Base-by-base conservation (phyloP, 768 basidiomycete genomes). In the Termitomyces sp. region DNA sequence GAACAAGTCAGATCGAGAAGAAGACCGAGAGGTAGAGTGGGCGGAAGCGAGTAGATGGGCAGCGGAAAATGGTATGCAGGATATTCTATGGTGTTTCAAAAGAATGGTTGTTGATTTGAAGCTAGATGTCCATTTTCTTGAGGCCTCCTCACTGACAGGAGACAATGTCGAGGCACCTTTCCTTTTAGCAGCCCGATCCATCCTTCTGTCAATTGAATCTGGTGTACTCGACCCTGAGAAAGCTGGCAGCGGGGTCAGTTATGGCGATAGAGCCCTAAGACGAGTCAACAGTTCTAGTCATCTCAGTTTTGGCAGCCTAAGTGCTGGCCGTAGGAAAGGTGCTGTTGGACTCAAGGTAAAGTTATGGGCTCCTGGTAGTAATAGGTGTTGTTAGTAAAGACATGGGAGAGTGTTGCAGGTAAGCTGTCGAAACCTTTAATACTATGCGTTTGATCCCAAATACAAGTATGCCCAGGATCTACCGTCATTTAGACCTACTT, bases 101-200 rank as follows among this genome's bases (percentile, higher is more conserved):
- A 52, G 18, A 13, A 18, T 16, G 2, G 24, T 7, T 6, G 36
- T 6, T 38, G n/a, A 53, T 42, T 6, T 9, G 10, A 30, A 40
- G 26, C 36, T 65, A 98, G 95, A 91, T 63, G 83, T 97, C 7
- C 89, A 97, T 65, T 98, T 96, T 69, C 81, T 98, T 42, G 97
- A 99, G 71, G 84, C 89, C 0, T 98, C 97, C 0, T 96, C 94
- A 9, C 70, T 96, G 57, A 87, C 87, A 4, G 95, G 96, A 42
- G 92, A 94, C 63, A 98, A 98, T 66, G 89, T 95, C 53, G 90
- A 94, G 66, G 89, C 94, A 42, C 97, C 97, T 0, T 99, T 99
- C 73, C 74, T 92, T 49, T 77, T 91, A 45, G 87, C 90, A 22
- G 91, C 94, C 30, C 85, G 94, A 54, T 88, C 91, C 8, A 94